Base-by-base conservation (phyloP, 2,329 filamentous ascomycete genomes). In the Colletotrichum endophyticum region DNA sequence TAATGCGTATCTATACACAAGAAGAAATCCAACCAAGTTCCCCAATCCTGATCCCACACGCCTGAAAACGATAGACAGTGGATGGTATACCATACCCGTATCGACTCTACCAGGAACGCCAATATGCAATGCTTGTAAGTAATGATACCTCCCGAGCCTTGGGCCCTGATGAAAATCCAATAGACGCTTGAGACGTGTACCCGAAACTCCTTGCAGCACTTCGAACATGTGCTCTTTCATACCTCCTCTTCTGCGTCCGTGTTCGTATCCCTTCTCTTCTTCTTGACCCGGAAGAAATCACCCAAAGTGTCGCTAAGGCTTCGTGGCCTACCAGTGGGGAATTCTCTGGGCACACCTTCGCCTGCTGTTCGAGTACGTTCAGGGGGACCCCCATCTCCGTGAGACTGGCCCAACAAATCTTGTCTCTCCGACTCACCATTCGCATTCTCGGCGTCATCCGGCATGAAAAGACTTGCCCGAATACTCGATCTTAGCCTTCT, bases 391-490 rank as follows among this genome's bases (percentile, higher is more conserved):
- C 67, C 66, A 25, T 71, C 53, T 12, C 63, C 75, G 13, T 72
- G 13, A 2, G 49, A 59, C 19, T 49, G 34, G 13, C 36, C 22
- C 30, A 68, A 25, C 13, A 71, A 6, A 13, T 30, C 72, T 25
- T 70, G 75, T n/a, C 72, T 49, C 36, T 80, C 79, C 9, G 62
- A 71, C n/a, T 80, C 75, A 12, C 72, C 75, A 12, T 75, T 78
- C 22, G 78, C 64, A 15, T 81, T 81, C 34, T 87, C 84, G 25
- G 85, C 84, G 22, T 86, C 85, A 61, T 89, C 86, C 61, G 88
- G 84, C 77, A 91, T 88, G 81, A 90, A 92, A 44, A 92, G 83
- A 70, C 90, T 91, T 15, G 89, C 87, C 64, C 90, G 85, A 34
- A 92, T 86, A 66, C 87, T 88, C 11, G 88, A 88, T 63, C 89